Base-by-base conservation (phyloP, 2,329 filamentous ascomycete species). In the Scedosporium boydii region DNA sequence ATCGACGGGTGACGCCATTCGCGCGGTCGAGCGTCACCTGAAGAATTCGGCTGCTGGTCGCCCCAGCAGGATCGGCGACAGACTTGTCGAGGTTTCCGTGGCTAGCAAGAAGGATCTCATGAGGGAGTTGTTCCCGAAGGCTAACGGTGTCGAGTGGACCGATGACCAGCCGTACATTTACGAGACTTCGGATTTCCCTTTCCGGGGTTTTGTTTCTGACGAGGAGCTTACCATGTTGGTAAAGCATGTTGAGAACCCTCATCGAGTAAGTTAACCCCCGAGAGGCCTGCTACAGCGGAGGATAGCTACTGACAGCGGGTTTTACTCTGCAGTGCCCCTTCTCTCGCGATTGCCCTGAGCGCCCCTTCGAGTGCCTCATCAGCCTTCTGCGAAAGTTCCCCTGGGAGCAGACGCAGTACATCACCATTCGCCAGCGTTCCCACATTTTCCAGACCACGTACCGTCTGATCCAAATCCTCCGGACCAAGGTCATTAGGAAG, bases 211-310 rank as follows among this genome's bases (percentile, higher is more conserved):
- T 67, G 73, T 88, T 38, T 81, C 80, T 0, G 77, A 78, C 27
- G 86, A 88, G 70, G 85, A 88, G 71, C 79, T 88, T 76, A 77
- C 80, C 0, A 83, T 87, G 81, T 76, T 88, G 9, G 75, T 82
- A 62, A 87, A 87, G 74, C 84, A 87, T 69, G 82, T 84, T 3
- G 84, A 88, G 68, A 77, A 80, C 2, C 82, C 84, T 2, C 77
- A 82, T 63, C 80, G 85, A n/a, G 85, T 87, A 75, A 76, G 83
- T 80, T 21, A 5, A 26, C 18, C 12, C 51, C 12, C 3, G 23
- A 23, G 51, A 21, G 18, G 59, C 23, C 62, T 65, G 27, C 51
- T 63, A 64, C 55, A 9, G 48, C 3, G n/a, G 6, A n/a, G 38
- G 16, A 59, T 59, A 27, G 57, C n/a, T n/a, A 56, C 26, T 65